These are phyloP conservation scores for Camellia sinensis DNA, from an alignment of 148 eudicot genomes.

Conservation along the genomic window DNA sequence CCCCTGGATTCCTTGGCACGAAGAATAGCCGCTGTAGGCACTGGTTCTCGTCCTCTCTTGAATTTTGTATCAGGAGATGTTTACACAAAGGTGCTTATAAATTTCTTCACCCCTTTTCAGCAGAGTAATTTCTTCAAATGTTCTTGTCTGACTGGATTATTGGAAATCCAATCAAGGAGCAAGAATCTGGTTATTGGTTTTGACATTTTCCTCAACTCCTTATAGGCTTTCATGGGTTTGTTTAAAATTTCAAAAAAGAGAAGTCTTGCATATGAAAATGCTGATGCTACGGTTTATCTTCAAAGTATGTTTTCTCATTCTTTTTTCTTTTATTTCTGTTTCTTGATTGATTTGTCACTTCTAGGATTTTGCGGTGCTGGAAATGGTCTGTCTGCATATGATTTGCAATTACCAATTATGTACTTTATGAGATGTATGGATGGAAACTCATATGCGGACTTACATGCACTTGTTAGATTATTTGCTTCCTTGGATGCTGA, in stretches of 20 bases:
- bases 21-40: constrained; percentile 34
- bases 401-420: too few relatives aligned
- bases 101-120: background rate
- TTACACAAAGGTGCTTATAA: constrained; percentile 27
- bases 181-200: background rate
- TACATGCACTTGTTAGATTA: too few relatives aligned
- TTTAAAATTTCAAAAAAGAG: constrained; percentile 27
- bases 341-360: background rate
- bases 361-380: too few relatives aligned
- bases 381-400: too few relatives aligned
- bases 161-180: background rate
- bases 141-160: background rate
- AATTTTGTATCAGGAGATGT: constrained; percentile 29
- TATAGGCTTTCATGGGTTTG: constrained; percentile 26
- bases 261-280: constrained; percentile 17
- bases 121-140: background rate
- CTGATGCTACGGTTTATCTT: constrained; percentile 23
- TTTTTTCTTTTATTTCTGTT: background rate
- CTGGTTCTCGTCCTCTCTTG: constrained; percentile 32
- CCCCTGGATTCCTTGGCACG: constrained; percentile 34
- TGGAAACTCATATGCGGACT: too few relatives aligned
- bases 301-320: constrained; percentile 11
- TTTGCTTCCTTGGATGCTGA: too few relatives aligned
- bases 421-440: too few relatives aligned
- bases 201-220: background rate